Base-by-base conservation (phyloP, 1,284 basidiomycete genomes). In the Kalmanozyma brasiliensis region DNA sequence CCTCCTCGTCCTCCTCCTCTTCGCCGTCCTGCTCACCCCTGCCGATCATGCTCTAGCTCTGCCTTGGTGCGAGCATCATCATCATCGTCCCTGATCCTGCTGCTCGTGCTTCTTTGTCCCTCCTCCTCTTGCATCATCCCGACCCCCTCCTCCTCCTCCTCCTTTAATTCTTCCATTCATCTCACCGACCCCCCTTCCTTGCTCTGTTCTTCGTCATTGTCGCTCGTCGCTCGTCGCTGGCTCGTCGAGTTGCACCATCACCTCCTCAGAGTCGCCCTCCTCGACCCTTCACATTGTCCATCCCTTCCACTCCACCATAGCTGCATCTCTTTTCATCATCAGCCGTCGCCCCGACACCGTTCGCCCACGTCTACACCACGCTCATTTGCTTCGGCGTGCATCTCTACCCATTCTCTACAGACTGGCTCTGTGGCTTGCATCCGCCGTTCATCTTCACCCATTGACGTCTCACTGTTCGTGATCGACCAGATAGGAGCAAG, bases 391-490 rank as follows among this genome's bases (percentile, higher is more conserved):
- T n/a, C n/a, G n/a, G n/a, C n/a, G n/a, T n/a, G n/a, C n/a, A n/a
- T n/a, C n/a, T n/a, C n/a, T n/a, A n/a, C n/a, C n/a, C n/a, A n/a
- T n/a, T 33, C 23, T n/a, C 40, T 42, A 58, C 62, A 65, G 62
- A 55, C 62, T 16, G 56, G 56, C 38, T 65, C 62, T 65, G 62
- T 65, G 55, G 52, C 59, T 51, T 51, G 53, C 55, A 55, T 59
- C 45, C 47, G 23, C 44, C 36, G 22, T 36, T 41, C 23, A 29
- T 45, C 32, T 33, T 41, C 19, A 19, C 41, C 37, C 37, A 29
- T 29, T 29, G 7, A n/a, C n/a, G n/a, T n/a, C n/a, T n/a, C n/a
- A n/a, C n/a, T n/a, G n/a, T n/a, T n/a, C n/a, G n/a, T n/a, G n/a
- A n/a, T n/a, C n/a, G n/a, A n/a, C n/a, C n/a, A n/a, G n/a, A n/a